Evolutionary conservation across 495 filamentous ascomycete genomes (phyloP), one percentile per base, ranked within the genome.

Genomic region (Saxophila tyrrhenica): DNA sequence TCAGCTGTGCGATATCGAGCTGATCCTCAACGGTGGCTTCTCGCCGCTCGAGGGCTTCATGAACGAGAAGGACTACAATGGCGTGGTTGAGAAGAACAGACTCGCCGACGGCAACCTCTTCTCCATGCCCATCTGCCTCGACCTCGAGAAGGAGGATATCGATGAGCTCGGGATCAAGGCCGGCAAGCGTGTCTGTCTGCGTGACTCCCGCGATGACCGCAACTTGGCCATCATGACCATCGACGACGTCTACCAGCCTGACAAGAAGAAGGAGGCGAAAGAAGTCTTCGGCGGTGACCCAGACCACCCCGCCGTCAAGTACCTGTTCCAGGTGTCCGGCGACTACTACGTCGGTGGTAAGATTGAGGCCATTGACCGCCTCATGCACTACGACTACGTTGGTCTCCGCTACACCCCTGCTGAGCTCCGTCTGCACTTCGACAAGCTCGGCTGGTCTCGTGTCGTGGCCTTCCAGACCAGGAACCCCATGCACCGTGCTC

Each of bases 311-410:
- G 91, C 94, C 19, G 80, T 97, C 65, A 85, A 82, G 61, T 95
- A 91, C 72, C 80, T 98, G 39, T 82, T 83, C 73, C 76, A 81
- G 60, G 84, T 81, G 21, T 79, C 85, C 46, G 70, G 85, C 60
- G 89, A 95, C 42, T 94, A 83, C 71, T 95, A 97, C 69, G 81
- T 98, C 54, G 92, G 92, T 59, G 94, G 92, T 67, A 94, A 88
- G 78, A 72, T 98, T 50, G 87, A 96, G 61, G 92, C 94, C 52
- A 84, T 98, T 67, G 89, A 90, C 73, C 81, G 85, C 65, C 77
- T 95, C 32, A 87, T 91, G 73, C 94, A 98, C 76, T 98, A 98
- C 76, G 92, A 98, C 75, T 97, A 97, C 75, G 88, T 96, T 61
- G 94, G 81, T 66, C 79, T 95, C 52, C 82, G 92, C 78, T 98